These are phyloP conservation scores for Leccinum rimulosum DNA, from an alignment of 768 basidiomycete species.

Conservation along the genomic window DNA sequence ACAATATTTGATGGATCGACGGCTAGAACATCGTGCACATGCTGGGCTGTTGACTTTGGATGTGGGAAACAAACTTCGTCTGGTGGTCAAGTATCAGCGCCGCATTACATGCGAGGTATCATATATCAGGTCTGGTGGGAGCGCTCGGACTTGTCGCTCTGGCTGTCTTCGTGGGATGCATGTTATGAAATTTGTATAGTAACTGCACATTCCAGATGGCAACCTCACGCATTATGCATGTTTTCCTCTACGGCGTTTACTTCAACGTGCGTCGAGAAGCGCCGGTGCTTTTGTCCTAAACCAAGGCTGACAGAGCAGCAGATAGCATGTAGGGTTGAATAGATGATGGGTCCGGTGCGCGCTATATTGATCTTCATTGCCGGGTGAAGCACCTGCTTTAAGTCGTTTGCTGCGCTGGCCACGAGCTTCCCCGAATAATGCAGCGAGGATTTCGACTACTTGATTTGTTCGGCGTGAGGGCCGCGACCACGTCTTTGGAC, in stretches of 20 bases:
- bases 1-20: neutral
- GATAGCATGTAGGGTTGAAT: neutral
- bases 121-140: neutral
- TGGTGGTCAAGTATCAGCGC: neutral
- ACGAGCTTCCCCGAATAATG: too few relatives aligned
- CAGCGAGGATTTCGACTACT: too few relatives aligned
- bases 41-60: too few relatives aligned
- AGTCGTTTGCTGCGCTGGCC: too few relatives aligned
- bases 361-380: too few relatives aligned
- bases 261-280: slow-evolving; percentile 16
- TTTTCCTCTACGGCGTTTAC: slow-evolving; percentile 6
- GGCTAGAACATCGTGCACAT: neutral
- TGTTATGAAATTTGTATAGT: neutral
- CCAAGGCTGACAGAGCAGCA: slow-evolving; percentile 10
- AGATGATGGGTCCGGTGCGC: too few relatives aligned
- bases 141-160: neutral
- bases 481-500: too few relatives aligned
- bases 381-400: too few relatives aligned
- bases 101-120: neutral
- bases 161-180: neutral
- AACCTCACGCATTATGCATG: slow-evolving; percentile 26
- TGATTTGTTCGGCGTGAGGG: too few relatives aligned
- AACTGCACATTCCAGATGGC: slow-evolving; percentile 2
- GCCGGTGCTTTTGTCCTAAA: slow-evolving; percentile 1
- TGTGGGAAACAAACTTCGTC: too few relatives aligned